A percentile compares a stretch with the other conserved stretches of the same genome.
Conservation (phyloP, 352 stramenopile species). For the Pythium apleroticum region DNA sequence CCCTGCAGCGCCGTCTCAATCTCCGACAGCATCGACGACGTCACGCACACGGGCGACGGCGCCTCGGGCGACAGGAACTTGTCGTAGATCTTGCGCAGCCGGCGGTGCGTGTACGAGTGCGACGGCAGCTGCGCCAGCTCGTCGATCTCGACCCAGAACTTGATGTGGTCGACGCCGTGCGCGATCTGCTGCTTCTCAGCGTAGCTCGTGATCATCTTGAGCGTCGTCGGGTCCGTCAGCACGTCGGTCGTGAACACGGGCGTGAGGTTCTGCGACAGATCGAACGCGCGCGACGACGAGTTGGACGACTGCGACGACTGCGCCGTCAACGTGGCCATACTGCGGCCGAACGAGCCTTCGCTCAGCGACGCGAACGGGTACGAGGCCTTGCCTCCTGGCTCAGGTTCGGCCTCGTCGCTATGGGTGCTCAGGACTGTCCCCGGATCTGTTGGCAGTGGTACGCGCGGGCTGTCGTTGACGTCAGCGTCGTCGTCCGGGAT, state of each 20-base stretch:
- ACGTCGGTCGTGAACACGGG: conserved; percentile 82
- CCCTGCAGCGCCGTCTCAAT: conserved; percentile 62
- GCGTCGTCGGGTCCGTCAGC: conserved; percentile 61
- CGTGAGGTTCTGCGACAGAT: conserved; percentile 71
- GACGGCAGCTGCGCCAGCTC: conserved; percentile 69
- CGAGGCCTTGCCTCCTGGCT: not conserved
- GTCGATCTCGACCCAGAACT: conserved; percentile 85
- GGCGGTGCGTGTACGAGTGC: conserved; percentile 77
- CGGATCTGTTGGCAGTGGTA: not conserved
- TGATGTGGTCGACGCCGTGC: conserved; percentile 60
- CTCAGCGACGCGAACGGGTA: conserved; percentile 6
- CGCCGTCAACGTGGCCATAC: not conserved
- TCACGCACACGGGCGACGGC: conserved; percentile 73
- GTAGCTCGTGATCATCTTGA: conserved; percentile 75
- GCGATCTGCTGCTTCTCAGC: conserved; percentile 55
- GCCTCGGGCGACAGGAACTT: conserved; percentile 80
- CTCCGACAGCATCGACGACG: conserved; percentile 56
- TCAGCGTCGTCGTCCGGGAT: conserved; percentile 10
- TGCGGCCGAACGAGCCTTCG: conserved; percentile 12
- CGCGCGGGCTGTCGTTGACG: not conserved
- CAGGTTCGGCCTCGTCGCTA: not conserved
- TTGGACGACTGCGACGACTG: conserved; percentile 9
- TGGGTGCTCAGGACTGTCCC: not conserved
- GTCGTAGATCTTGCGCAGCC: conserved; percentile 84
- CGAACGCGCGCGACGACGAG: conserved; percentile 28